These are phyloP conservation scores for Ganoderma lingzhi DNA, from an alignment of 1,284 basidiomycete genomes.

Conservation along the genomic window DNA sequence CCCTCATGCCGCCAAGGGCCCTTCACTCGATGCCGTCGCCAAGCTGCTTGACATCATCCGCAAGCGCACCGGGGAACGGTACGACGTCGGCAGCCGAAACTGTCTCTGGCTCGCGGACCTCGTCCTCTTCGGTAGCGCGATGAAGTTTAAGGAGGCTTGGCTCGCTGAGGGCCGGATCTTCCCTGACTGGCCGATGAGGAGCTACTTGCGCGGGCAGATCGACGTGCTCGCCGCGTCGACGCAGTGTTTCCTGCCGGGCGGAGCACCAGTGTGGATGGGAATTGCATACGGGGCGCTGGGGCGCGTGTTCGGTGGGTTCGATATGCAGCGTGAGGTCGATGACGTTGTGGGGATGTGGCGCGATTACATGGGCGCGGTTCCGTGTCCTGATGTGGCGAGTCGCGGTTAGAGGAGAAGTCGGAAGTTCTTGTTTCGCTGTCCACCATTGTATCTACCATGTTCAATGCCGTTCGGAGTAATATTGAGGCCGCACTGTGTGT, in stretches of 20 bases:
- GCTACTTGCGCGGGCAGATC: slow-evolving; percentile 15
- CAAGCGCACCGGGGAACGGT: neutral
- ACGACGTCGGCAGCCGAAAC: slow-evolving; percentile 1
- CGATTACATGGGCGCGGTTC: neutral
- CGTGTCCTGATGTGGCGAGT: neutral
- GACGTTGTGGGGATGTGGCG: slow-evolving; percentile 11
- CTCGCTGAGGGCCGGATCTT: neutral
- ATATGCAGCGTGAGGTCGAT: slow-evolving; percentile 10
- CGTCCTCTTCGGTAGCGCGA: slow-evolving; percentile 14
- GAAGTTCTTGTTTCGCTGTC: too few relatives aligned
- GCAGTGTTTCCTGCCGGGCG: slow-evolving; percentile 3
- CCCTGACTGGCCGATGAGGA: slow-evolving; percentile 7
- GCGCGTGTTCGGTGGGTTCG: slow-evolving; percentile 4
- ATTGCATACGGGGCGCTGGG: neutral
- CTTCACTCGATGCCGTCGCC: slow-evolving; percentile 17
- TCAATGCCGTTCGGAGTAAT: too few relatives aligned
- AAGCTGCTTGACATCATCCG: slow-evolving; percentile 8
- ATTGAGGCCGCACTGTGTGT: too few relatives aligned
- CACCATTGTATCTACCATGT: too few relatives aligned
- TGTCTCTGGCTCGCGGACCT: slow-evolving; percentile 18
- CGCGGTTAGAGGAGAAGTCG: too few relatives aligned
- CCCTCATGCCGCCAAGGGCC: neutral
- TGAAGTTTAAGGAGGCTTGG: slow-evolving; percentile 13
- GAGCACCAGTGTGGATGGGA: slow-evolving; percentile 7
- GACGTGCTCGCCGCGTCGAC: slow-evolving; percentile 6